Percentiles rank a stretch among this genome's conserved stretches.
Conservation (phyloP, 768 basidiomycete species). For the Amanita subjunquillea region DNA sequence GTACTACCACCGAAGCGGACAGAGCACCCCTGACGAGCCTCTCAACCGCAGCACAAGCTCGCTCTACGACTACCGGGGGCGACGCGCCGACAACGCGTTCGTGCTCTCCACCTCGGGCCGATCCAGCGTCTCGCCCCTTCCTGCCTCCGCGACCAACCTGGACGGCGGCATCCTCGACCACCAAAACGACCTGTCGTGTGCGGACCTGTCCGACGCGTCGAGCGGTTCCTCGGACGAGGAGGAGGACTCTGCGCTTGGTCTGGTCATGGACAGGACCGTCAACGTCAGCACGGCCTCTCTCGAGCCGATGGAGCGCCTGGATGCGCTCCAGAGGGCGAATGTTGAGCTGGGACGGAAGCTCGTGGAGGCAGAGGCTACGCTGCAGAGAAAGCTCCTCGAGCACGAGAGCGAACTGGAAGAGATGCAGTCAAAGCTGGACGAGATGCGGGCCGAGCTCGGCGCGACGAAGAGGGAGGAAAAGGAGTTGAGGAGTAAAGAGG, state of each 20-base stretch:
- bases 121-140: conserved; percentile 2
- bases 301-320: conserved; percentile 62
- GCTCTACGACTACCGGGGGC: conserved; percentile 25
- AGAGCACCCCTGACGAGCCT: conserved; percentile 28
- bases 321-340: conserved; percentile 65
- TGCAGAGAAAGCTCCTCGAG: conserved; percentile 57
- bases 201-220: conserved; percentile 3
- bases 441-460: conserved; percentile 64
- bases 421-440: conserved; percentile 67
- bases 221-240: conserved; percentile 34
- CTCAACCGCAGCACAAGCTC: conserved; percentile 10
- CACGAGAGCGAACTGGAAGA: conserved; percentile 82
- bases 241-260: conserved; percentile 39
- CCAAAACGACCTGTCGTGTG: background rate
- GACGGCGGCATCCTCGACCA: conserved; percentile 2
- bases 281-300: conserved; percentile 59
- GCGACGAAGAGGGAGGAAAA: conserved; percentile 88
- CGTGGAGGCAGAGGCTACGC: conserved; percentile 59
- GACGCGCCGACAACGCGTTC: conserved; percentile 19
- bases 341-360: conserved; percentile 67
- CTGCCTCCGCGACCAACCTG: background rate
- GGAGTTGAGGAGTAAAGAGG: conserved; percentile 82
- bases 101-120: conserved; percentile 5
- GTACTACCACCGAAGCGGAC: conserved; percentile 25
- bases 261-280: conserved; percentile 50